Evolutionary conservation across 2,329 filamentous ascomycete species (phyloP), one percentile per base, ranked within the genome.

Genomic region (Monascus ruber): DNA sequence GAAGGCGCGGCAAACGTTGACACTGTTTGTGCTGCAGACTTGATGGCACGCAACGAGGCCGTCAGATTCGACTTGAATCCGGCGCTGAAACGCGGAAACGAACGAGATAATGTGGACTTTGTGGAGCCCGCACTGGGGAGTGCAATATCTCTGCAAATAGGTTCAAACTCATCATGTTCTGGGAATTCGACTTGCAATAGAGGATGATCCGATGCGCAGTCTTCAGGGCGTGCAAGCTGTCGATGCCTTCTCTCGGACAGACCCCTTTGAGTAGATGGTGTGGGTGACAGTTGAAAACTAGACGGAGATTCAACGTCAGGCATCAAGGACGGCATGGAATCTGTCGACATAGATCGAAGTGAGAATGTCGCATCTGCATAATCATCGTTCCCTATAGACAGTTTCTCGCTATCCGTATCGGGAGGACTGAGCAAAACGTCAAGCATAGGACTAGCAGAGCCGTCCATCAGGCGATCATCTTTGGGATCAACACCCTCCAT

Each of bases 41-140:
- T 78, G 37, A 81, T 68, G 3, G 73, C 75, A 43, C 76, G 72
- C 17, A 81, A 56, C 0, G 77, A 80, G 2, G 75, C 73, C 0
- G 76, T 80, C 33, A 81, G 62, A 43, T 80, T 80, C 0, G 77
- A 81, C 44, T 74, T 78, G 60, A 80, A 75, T 1, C 68, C 71
- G 11, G 63, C 64, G 37, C 62, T 62, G 4, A 67, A 46, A 39
- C 68, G 68, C 34, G 68, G 65, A 31, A 60, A 47, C 50, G 53
- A 43, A 48, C 58, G 43, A 53, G 50, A 41, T 56, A 55, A 35
- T 36, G 38, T 10, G 28, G 28, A 43, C 33, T 47, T 55, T 31
- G 40, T 36, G 25, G 45, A 40, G 3, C 35, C 40, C 3, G 41
- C 35, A 17, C 17, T 17, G 17, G 17, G 17, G 17, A 17, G 17